Base-by-base conservation (phyloP, 345 rosid genomes). In the Syzygium aromaticum region DNA sequence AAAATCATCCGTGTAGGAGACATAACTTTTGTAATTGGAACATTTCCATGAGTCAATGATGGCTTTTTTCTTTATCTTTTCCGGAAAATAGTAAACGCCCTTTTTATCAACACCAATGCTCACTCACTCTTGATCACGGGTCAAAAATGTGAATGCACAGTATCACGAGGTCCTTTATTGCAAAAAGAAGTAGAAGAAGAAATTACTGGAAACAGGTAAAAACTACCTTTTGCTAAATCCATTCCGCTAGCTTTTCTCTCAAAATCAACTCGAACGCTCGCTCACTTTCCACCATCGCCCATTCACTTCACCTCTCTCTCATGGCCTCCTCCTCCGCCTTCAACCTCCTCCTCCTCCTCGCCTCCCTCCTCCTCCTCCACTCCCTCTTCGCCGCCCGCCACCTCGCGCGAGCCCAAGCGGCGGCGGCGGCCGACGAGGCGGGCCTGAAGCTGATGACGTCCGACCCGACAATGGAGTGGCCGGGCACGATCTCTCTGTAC, bases 381-480 rank as follows among this genome's bases (percentile, higher is more conserved):
- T 30, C 33, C 86, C 46, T 51, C 85, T 25, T 63, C 82, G 8
- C 54, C 83, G 13, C 82, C 83, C 85, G 3, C 27, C 17, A 77
- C n/a, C 49, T 86, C 43, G 63, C 3, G 4, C 14, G 3, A 0
- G 77, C 89, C 77, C 87, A 73, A 1, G 80, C 54, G 40, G 52
- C 27, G 25, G 43, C 54, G 25, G 43, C 54, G 27, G n/a, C 53
- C 43, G 87, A 46, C 85, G 49, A 38, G 80, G 80, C 80, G 25
- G 49, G 80, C 25, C 80, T 73, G 80, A 73, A 73, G 25, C 0
- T 73, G 46, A 73, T 73, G 80, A 73, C 80, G 80, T 73, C 52
- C 88, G 73, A 86, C n/a, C 86, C 88, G 17, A 73, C 93, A 5
- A 85, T 92, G 6, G 94, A 96, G 87, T 96, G 97, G 96, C 95